A percentile compares a stretch with the other conserved stretches of the same genome.
phyloP scores from a whole-genome alignment of 2,329 filamentous ascomycete genomes.

The Trichoderma harzianum region DNA sequence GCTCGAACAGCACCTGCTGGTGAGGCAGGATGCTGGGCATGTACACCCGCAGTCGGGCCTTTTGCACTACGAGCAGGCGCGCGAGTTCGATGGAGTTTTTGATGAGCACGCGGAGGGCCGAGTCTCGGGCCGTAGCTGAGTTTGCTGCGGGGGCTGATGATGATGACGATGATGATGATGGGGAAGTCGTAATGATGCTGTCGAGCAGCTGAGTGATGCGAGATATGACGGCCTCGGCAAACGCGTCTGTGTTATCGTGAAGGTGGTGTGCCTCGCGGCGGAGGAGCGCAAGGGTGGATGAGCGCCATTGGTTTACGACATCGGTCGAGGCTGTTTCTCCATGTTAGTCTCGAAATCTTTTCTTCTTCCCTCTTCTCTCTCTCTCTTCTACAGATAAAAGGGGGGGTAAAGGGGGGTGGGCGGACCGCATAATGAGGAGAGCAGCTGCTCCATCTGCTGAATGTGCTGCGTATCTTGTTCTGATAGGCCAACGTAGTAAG shows the following conservation, averaged over 20 bases:
- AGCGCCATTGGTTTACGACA: slow-evolving; percentile 63
- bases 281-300: slow-evolving; percentile 59
- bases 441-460: slow-evolving; percentile 45
- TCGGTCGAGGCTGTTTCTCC: slow-evolving; percentile 42
- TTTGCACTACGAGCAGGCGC: slow-evolving; percentile 55
- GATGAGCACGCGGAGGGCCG: slow-evolving; percentile 52
- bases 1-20: slow-evolving; percentile 55
- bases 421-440: slow-evolving; percentile 41
- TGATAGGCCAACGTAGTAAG: slow-evolving; percentile 62
- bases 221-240: slow-evolving; percentile 43
- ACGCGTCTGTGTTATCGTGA: slow-evolving; percentile 41
- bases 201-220: slow-evolving; percentile 50
- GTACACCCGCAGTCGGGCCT: slow-evolving; percentile 53
- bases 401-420: background rate
- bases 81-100: slow-evolving; percentile 54
- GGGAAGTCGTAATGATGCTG: slow-evolving; percentile 39
- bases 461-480: slow-evolving; percentile 51
- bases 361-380: background rate
- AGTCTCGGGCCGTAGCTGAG: slow-evolving; percentile 41
- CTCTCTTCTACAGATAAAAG: background rate
- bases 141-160: background rate
- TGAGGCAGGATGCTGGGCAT: slow-evolving; percentile 55
- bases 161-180: background rate
- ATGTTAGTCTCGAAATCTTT: background rate
- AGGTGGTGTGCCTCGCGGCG: slow-evolving; percentile 51